These are phyloP conservation scores for Fusarium staphyleae DNA, from an alignment of 2,329 filamentous ascomycete species.

Conservation along the genomic window DNA sequence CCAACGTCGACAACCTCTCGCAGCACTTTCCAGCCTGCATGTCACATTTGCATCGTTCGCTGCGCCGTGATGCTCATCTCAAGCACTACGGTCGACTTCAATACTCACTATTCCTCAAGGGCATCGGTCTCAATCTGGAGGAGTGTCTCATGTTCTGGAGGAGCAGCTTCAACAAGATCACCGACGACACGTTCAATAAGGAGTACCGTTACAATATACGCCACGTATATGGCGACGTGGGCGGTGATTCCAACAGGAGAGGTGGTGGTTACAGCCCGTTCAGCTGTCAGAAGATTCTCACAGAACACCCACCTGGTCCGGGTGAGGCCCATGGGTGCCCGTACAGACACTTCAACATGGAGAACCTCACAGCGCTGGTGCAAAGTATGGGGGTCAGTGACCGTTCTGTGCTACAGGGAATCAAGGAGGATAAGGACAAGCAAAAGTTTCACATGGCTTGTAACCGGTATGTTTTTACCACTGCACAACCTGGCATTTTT, in stretches of 20 bases:
- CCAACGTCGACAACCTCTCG: constrained; percentile 80
- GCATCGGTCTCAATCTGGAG: constrained; percentile 89
- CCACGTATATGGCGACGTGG: constrained; percentile 94
- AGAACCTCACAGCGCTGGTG: constrained; percentile 81
- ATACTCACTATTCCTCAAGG: constrained; percentile 96
- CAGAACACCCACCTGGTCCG: constrained; percentile 83
- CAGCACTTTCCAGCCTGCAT: constrained; percentile 92
- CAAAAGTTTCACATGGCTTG: constrained; percentile 94
- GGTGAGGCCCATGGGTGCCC: constrained; percentile 96
- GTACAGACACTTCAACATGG: constrained; percentile 88
- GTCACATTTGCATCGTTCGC: constrained; percentile 84
- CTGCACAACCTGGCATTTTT: background rate
- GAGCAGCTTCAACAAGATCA: constrained; percentile 80
- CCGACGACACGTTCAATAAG: constrained; percentile 95
- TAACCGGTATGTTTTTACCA: constrained; percentile 68
- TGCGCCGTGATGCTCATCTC: constrained; percentile 87
- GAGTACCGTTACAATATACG: constrained; percentile 97
- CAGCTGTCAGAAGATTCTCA: constrained; percentile 94
- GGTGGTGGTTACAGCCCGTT: constrained; percentile 89
- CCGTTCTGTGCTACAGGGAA: constrained; percentile 75
- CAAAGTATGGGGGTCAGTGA: constrained; percentile 83
- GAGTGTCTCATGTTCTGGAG: constrained; percentile 95
- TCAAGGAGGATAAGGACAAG: constrained; percentile 88
- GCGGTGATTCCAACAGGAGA: constrained; percentile 86
- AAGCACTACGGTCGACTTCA: constrained; percentile 94